These are phyloP conservation scores for Trichoderma brevicompactum DNA, from an alignment of 2,329 filamentous ascomycete species.

Conservation along the genomic window DNA sequence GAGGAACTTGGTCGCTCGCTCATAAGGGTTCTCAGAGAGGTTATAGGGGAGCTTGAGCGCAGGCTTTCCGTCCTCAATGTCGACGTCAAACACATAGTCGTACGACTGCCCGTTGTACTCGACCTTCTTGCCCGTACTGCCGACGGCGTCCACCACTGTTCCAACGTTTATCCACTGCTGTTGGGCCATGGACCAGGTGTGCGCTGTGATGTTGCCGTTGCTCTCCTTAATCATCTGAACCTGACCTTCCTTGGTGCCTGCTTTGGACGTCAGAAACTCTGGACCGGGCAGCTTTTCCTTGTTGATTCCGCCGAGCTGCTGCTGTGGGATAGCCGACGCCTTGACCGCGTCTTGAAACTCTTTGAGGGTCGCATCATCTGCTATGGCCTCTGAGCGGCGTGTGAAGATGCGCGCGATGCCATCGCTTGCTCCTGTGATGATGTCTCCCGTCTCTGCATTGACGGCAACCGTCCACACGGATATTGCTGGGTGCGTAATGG, in stretches of 20 bases:
- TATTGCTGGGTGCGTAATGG: conserved; percentile 94
- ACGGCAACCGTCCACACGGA: conserved; percentile 95
- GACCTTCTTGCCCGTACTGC: conserved; percentile 78
- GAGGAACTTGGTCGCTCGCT: conserved; percentile 88
- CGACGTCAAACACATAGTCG: conserved; percentile 95
- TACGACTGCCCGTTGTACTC: conserved; percentile 84
- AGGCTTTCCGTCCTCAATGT: conserved; percentile 92
- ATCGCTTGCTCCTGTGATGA: conserved; percentile 92
- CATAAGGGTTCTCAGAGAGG: conserved; percentile 87
- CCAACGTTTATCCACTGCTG: conserved; percentile 85
- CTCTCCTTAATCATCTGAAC: conserved; percentile 87
- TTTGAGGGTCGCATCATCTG: conserved; percentile 67
- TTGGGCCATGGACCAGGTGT: conserved; percentile 78
- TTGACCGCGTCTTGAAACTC: conserved; percentile 83
- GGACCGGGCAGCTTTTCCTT: conserved; percentile 90
- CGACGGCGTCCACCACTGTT: conserved; percentile 89
- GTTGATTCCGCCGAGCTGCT: conserved; percentile 82
- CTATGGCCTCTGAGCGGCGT: conserved; percentile 69
- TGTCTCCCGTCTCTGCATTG: conserved; percentile 81
- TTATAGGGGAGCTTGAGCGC: conserved; percentile 94
- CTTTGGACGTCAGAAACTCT: conserved; percentile 79
- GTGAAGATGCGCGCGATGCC: conserved; percentile 84
- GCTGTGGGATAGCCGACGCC: conserved; percentile 82
- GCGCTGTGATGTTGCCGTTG: conserved; percentile 81
- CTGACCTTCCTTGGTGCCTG: conserved; percentile 94